Base-by-base conservation (phyloP, 805 yeast species). In the Nakazawaea populi region DNA sequence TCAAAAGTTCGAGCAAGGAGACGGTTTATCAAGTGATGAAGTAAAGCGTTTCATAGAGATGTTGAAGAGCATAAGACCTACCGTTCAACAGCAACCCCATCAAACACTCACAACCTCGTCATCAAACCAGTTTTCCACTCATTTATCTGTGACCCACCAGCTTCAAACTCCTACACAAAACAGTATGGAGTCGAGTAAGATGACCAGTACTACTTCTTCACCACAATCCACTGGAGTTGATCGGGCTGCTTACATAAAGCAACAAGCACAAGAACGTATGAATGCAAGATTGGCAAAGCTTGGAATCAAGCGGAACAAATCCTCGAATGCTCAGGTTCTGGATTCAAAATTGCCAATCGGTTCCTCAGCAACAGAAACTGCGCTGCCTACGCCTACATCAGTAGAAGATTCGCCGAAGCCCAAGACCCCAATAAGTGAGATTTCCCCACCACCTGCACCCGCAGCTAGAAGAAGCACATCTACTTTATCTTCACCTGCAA, bases 191-290 rank as follows among this genome's bases (percentile, higher is more conserved):
- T 14, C 54, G 56, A 18, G 48, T 48, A 30, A 43, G 11, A 18
- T 43, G 30, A 44, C 32, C 31, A 6, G 43, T 27, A 3, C 49
- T 1, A 29, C 42, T 24, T 18, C 51, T 18, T 44, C 53, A 2
- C 18, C 47, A n/a, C 34, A 39, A 24, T 35, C 50, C 27, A 30
- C 52, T 14, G 52, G 48, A 1, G 86, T 80, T 52, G 91, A 87
- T 44, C 74, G 95, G 54, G 79, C 94, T 5, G 85, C 88, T n/a
- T 77, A 80, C 59, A 82, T 89, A 48, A 89, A 88, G 64, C 92
- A 89, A 14, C 92, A 87, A 60, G 89, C 89, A 2, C 79, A 79
- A 58, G 82, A 83, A 60, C 79, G 87, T 66, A 89, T 90, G 97
- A 83, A 82, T 54, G 96, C 87, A 59, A 75, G 89, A 59, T 73